Evolutionary conservation across 495 filamentous ascomycete genomes (phyloP).

Genomic region (Apiosordaria backusii): DNA sequence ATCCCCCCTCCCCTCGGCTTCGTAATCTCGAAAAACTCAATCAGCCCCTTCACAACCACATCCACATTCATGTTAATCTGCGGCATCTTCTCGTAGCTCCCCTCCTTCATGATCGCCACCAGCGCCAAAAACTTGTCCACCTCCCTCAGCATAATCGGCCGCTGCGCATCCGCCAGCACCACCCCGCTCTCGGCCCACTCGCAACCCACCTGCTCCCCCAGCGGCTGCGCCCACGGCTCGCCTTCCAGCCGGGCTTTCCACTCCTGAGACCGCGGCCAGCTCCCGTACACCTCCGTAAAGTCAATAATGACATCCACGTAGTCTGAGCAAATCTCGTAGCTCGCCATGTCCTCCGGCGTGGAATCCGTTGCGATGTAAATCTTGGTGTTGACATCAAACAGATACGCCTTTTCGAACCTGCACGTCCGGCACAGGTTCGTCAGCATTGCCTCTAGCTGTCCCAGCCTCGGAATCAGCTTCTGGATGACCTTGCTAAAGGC

Average conservation of each 20-base stretch:
- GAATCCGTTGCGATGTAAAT: constrained; percentile 97
- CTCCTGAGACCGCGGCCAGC: constrained; percentile 55
- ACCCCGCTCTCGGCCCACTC: constrained; percentile 75
- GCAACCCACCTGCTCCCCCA: constrained; percentile 60
- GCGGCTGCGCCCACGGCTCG: constrained; percentile 57
- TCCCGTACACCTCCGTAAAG: constrained; percentile 87
- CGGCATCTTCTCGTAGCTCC: constrained; percentile 56
- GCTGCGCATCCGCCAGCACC: constrained; percentile 71
- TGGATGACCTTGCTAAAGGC: constrained; percentile 98
- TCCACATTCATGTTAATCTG: constrained; percentile 57
- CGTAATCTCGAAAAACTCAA: constrained; percentile 56
- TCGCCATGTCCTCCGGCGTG: constrained; percentile 83
- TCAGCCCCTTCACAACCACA: constrained; percentile 51
- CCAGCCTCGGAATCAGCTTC: constrained; percentile 89
- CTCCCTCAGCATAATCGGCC: constrained; percentile 79
- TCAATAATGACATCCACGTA: constrained; percentile 98
- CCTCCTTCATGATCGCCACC: constrained; percentile 71
- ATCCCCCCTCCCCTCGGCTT: constrained; percentile 39
- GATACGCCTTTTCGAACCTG: constrained; percentile 93
- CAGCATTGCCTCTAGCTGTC: constrained; percentile 85
- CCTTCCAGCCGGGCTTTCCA: constrained; percentile 56
- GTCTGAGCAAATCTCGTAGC: constrained; percentile 96
- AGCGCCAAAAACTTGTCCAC: constrained; percentile 84
- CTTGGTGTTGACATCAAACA: constrained; percentile 95
- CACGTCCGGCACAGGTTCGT: constrained; percentile 85